Evolutionary conservation across 768 basidiomycete genomes (phyloP).

Genomic region (Leccinum boreale): DNA sequence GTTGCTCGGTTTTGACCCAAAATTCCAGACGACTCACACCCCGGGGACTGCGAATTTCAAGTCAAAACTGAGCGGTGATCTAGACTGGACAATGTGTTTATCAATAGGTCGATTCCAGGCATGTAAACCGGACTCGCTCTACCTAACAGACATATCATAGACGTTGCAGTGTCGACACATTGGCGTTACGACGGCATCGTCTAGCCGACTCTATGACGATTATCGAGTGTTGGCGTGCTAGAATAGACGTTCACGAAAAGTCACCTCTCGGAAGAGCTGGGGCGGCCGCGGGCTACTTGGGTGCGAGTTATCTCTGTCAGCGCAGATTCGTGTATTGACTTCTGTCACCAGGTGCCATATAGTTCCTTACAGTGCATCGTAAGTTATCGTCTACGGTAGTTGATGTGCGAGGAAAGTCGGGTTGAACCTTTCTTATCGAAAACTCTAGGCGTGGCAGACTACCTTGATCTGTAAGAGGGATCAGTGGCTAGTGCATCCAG

Average conservation of each 20-base stretch:
- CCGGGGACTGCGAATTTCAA: not conserved
- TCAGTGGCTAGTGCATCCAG: conserved; percentile 2
- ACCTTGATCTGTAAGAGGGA: conserved; percentile 8
- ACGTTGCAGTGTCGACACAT: not conserved
- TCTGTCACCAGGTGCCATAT: conserved; percentile 53
- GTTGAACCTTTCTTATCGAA: not conserved
- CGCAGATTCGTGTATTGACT: conserved; percentile 2
- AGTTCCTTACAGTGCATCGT: conserved; percentile 41
- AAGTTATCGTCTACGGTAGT: not conserved
- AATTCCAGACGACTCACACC: not conserved
- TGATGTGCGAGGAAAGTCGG: not conserved
- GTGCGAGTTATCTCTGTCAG: conserved; percentile 38
- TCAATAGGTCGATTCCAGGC: conserved; percentile 3
- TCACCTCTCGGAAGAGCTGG: conserved; percentile 76
- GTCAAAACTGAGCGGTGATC: not conserved
- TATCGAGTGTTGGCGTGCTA: not conserved
- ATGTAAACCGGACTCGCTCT: not conserved
- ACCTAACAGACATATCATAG: conserved; percentile 2
- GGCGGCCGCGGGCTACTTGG: conserved; percentile 85
- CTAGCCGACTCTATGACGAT: not conserved
- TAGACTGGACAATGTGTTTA: not conserved
- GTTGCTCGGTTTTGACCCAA: not conserved
- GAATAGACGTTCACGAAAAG: not conserved
- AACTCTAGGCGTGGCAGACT: not conserved
- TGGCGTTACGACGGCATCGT: not conserved